Evolutionary conservation across 1,284 basidiomycete genomes (phyloP).

Genomic region (Cutaneotrichosporon sp.): DNA sequence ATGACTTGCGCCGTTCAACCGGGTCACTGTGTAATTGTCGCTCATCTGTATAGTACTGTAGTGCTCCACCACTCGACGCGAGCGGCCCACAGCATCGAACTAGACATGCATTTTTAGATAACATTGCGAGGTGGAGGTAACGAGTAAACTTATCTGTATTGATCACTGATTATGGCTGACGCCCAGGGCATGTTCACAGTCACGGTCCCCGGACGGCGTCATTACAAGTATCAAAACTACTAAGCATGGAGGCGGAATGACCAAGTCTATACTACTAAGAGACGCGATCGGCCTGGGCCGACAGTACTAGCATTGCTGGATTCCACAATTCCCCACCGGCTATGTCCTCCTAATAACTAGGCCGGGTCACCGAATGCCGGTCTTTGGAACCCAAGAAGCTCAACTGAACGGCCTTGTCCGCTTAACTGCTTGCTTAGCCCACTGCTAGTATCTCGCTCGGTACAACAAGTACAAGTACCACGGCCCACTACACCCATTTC

Average conservation of each 20-base stretch:
- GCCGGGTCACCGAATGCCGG: constrained; percentile 2
- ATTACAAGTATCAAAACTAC: background rate
- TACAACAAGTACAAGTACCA: background rate
- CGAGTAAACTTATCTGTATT: background rate
- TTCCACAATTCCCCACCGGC: background rate
- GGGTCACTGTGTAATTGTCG: constrained; percentile 13
- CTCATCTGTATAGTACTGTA: constrained; percentile 12
- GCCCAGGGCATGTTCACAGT: too few relatives aligned
- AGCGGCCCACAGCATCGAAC: constrained; percentile 8
- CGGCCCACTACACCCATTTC: background rate
- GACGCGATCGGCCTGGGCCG: background rate
- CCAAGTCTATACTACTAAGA: too few relatives aligned
- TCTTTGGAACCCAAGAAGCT: background rate
- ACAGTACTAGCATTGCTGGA: background rate
- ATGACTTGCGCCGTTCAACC: constrained; percentile 16
- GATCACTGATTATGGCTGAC: too few relatives aligned
- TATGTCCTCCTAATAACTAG: background rate
- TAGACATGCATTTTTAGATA: constrained; percentile 9
- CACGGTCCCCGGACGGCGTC: background rate
- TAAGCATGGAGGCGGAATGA: background rate
- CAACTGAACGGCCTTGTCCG: background rate
- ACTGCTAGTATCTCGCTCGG: background rate
- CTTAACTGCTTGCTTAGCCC: too few relatives aligned
- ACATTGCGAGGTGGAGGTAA: background rate
- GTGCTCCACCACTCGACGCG: constrained; percentile 14